phyloP scores from a whole-genome alignment of 176 grass and related monocot species.

The Dactylis glomerata region DNA sequence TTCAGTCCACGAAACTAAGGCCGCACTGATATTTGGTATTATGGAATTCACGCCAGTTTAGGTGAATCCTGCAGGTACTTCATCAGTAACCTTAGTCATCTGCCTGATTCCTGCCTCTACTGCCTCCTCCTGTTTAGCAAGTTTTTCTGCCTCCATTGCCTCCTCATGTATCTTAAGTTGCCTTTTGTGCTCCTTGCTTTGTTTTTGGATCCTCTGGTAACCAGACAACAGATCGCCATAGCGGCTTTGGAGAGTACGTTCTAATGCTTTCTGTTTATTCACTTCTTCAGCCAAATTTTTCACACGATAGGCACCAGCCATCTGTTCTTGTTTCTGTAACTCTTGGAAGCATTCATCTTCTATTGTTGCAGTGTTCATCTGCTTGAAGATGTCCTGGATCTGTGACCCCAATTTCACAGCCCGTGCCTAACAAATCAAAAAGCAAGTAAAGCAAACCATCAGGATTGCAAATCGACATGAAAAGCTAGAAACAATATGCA shows the following conservation, averaged over 20 bases:
- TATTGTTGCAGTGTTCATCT: constrained; percentile 74
- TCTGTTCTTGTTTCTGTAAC: constrained; percentile 81
- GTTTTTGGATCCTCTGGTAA: constrained; percentile 48
- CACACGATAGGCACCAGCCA: constrained; percentile 64
- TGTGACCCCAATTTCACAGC: constrained; percentile 72
- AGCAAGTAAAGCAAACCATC: not conserved
- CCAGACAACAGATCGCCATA: constrained; percentile 61
- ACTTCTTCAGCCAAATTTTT: constrained; percentile 65
- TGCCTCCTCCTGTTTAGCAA: constrained; percentile 17
- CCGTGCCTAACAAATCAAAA: constrained; percentile 45
- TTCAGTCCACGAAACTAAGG: not conserved
- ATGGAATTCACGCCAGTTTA: not conserved
- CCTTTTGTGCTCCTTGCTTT: constrained; percentile 60
- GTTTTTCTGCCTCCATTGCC: constrained; percentile 23
- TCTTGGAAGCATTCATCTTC: constrained; percentile 90
- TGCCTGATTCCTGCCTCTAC: not conserved
- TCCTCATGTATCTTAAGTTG: constrained; percentile 28
- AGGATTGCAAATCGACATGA: not conserved
- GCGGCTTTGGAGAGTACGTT: constrained; percentile 54
- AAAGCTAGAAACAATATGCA: not conserved
- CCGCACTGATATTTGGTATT: not conserved
- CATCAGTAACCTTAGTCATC: not conserved
- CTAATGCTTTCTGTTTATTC: constrained; percentile 75
- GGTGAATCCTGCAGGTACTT: constrained; percentile 13
- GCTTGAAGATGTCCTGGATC: constrained; percentile 77